phyloP scores from a whole-genome alignment of 345 rosid genomes.

The Raphanus raphanistrum region DNA sequence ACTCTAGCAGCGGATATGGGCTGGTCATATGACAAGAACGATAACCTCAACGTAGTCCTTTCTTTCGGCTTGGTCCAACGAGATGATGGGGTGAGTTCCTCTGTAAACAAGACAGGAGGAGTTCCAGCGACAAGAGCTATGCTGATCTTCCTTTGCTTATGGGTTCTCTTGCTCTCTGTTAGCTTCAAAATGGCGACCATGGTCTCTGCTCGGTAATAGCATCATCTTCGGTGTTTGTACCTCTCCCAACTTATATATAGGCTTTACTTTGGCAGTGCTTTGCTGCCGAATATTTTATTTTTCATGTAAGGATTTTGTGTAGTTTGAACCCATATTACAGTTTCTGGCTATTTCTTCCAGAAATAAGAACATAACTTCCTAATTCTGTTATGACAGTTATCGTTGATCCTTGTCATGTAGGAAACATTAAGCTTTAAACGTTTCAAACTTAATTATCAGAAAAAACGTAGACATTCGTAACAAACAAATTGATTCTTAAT shows the following conservation, averaged over 20 bases:
- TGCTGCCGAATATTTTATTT: slow-evolving; percentile 12
- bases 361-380: neutral
- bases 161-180: slow-evolving; percentile 64
- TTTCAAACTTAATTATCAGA: neutral
- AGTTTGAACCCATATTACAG: neutral
- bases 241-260: slow-evolving; percentile 26
- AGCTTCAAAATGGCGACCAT: slow-evolving; percentile 60
- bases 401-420: too few relatives aligned
- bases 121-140: slow-evolving; percentile 50
- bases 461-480: neutral
- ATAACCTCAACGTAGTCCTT: slow-evolving; percentile 58
- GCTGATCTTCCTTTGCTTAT: slow-evolving; percentile 57
- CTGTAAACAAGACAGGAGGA: slow-evolving; percentile 42
- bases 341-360: neutral
- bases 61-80: slow-evolving; percentile 54
- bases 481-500: slow-evolving; percentile 10
- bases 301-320: neutral
- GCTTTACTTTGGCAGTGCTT: slow-evolving; percentile 31
- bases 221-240: too few relatives aligned
- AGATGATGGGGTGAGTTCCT: slow-evolving; percentile 15
- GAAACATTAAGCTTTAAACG: neutral
- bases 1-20: slow-evolving; percentile 40
- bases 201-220: slow-evolving; percentile 51
- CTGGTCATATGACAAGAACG: slow-evolving; percentile 70
- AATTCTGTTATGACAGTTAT: too few relatives aligned